Base-by-base conservation (phyloP, 2,329 filamentous ascomycete species). In the Aotearoamyces nothofagi region DNA sequence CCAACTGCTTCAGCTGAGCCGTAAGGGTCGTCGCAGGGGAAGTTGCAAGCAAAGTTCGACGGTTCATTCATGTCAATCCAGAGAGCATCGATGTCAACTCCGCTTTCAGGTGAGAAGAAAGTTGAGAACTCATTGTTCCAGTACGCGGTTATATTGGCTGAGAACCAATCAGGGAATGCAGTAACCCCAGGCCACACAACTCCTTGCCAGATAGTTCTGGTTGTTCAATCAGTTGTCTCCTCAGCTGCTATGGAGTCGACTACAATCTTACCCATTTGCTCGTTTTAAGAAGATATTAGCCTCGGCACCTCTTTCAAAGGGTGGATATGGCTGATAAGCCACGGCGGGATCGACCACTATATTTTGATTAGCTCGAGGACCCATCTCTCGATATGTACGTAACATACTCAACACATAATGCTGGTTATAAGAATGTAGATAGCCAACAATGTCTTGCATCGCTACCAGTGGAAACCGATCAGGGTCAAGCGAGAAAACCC, bases 111-210 rank as follows among this genome's bases (percentile, higher is more conserved):
- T n/a, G n/a, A n/a, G n/a, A n/a, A n/a, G n/a, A n/a, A n/a, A n/a
- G n/a, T n/a, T n/a, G n/a, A n/a, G n/a, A n/a, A n/a, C n/a, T n/a
- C n/a, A n/a, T n/a, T n/a, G n/a, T n/a, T n/a, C n/a, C n/a, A n/a
- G n/a, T n/a, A n/a, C n/a, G n/a, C n/a, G n/a, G n/a, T n/a, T n/a
- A n/a, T n/a, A n/a, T n/a, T n/a, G n/a, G n/a, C n/a, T n/a, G n/a
- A n/a, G n/a, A n/a, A n/a, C 19, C 19, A 20, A 20, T 20, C 19
- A n/a, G 19, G 19, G n/a, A 20, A 20, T 8, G 64, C 74, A 1
- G 72, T 66, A 11, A 69, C 61, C 28, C 79, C 79, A 5, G 78
- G 74, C 78, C 78, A 86, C 17, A 83, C 78, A n/a, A n/a, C n/a
- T n/a, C n/a, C n/a, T n/a, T n/a, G n/a, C n/a, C n/a, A n/a, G n/a